Evolutionary conservation across 768 basidiomycete genomes (phyloP), one percentile per base, ranked within the genome.

Genomic region (Hygrophoropsis aurantiaca): DNA sequence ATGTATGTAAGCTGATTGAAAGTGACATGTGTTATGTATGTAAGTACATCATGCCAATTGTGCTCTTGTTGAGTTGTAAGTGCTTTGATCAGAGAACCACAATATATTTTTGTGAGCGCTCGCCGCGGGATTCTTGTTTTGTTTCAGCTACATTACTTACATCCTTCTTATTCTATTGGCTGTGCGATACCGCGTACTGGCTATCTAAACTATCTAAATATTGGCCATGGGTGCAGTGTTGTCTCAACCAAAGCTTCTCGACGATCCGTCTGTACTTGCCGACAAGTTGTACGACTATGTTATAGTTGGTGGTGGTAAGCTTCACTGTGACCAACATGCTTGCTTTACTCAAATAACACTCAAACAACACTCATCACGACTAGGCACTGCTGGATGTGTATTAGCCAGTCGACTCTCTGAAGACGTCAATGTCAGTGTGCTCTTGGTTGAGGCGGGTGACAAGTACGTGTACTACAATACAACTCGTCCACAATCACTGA

Each of bases 381-480:
- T 62, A 46, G 73, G 68, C 27, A 51, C 65, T 11, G 71, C 72
- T 32, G 73, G 73, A 30, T 59, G 56, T 40, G 66, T 67, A 13
- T 30, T 71, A 5, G 72, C 72, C 1, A 65, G 64, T 18, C 60
- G 68, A 8, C 62, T 74, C 7, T 61, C 70, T 1, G 71, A 70
- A 34, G 63, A 71, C 49, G 42, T 62, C 2, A 58, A 59, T 21
- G 61, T 57, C n/a, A 66, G 64, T 2, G 68, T 74, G 4, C 64
- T 74, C 9, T 62, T 72, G 15, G 41, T 72, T 8, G 73, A 73
- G 46, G 54, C 54, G 9, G 49, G 49, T 5, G 35, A 36, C 36
- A 84, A 81, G 82, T 81, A 30, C 40, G 18, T 36, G 25, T 25
- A 36, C 20, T 30, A 7, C 23, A 5, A 26, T n/a, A n/a, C 4